Conservation (phyloP, 306 rosid species). For the Adenanthera pavonina region DNA sequence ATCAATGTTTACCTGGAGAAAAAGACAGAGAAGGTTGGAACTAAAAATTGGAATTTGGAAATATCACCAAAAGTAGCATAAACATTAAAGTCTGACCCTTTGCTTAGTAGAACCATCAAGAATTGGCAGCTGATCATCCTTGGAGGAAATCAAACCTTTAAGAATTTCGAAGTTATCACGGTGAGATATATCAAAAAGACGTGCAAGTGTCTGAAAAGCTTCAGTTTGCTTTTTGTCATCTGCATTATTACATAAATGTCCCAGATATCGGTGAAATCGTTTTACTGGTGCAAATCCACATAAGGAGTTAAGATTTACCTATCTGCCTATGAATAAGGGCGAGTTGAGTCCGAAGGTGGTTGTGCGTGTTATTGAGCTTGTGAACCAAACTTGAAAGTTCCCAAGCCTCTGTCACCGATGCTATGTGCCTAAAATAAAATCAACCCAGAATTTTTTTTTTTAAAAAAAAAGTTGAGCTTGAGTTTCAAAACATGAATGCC, state of each 20-base stretch:
- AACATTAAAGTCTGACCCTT: conserved; percentile 48
- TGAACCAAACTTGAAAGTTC: conserved; percentile 68
- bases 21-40: not conserved
- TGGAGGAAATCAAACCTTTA: conserved; percentile 48
- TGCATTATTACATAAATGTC: conserved; percentile 42
- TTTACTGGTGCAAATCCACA: not conserved
- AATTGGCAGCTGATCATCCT: conserved; percentile 55
- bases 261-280: not conserved
- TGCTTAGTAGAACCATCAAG: conserved; percentile 56
- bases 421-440: not conserved
- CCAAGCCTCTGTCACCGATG: conserved; percentile 60
- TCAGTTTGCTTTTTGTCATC: conserved; percentile 56
- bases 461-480: not conserved
- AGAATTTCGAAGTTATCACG: conserved; percentile 59
- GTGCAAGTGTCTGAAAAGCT: conserved; percentile 41
- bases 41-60: not conserved
- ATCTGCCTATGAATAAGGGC: conserved; percentile 49
- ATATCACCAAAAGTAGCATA: not conserved
- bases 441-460: not conserved
- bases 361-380: conserved; percentile 51
- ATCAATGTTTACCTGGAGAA: conserved; percentile 54
- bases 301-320: conserved; percentile 35
- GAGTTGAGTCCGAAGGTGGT: conserved; percentile 56
- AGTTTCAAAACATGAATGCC: not conserved
- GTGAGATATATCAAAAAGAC: conserved; percentile 50